Evolutionary conservation across 139 green algal genomes (phyloP), one percentile per base, ranked within the genome.

Genomic region (Astrephomene gubernaculifera): DNA sequence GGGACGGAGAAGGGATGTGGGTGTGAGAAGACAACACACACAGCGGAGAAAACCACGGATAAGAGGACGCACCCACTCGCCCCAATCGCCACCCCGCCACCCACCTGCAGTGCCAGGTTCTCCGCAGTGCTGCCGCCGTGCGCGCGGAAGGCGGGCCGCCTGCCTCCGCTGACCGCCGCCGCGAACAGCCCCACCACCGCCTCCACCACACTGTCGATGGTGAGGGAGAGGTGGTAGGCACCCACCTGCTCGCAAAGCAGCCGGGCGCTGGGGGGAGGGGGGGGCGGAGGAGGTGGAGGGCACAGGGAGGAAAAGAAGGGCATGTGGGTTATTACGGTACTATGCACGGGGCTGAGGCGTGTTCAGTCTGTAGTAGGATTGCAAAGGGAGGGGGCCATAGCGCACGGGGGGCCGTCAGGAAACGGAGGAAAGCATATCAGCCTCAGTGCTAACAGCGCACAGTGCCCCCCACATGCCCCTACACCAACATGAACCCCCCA

Each of bases 41-140:
- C n/a, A n/a, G n/a, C n/a, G n/a, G n/a, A n/a, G n/a, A n/a, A n/a
- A n/a, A 57, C 49, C 14, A 57, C 14, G 49, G 49, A 57, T 12
- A 57, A 57, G 49, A 17, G 17, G 49, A 57, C n/a, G n/a, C n/a
- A n/a, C n/a, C n/a, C n/a, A n/a, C n/a, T n/a, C n/a, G n/a, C 24
- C 71, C 2, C 45, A n/a, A 7, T 45, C 31, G 35, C 57, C 0
- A 27, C 6, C 57, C 57, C 57, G 9, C 38, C 74, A 71, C 57
- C 4, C 74, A 85, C 79, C 89, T 99, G 97, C 84, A 99, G 92
- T 4, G 97, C 97, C 60, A 98, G 90, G 90, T 99, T 98, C 90
- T 99, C 97, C 0, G 92, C 87, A 10, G 61, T 71, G 61, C 49
- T 94, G 67, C 97, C 97, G 3, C 97, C 96, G 75, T 98, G 88